Base-by-base conservation (phyloP, 148 eudicot species). In the Arctostaphylos glauca region DNA sequence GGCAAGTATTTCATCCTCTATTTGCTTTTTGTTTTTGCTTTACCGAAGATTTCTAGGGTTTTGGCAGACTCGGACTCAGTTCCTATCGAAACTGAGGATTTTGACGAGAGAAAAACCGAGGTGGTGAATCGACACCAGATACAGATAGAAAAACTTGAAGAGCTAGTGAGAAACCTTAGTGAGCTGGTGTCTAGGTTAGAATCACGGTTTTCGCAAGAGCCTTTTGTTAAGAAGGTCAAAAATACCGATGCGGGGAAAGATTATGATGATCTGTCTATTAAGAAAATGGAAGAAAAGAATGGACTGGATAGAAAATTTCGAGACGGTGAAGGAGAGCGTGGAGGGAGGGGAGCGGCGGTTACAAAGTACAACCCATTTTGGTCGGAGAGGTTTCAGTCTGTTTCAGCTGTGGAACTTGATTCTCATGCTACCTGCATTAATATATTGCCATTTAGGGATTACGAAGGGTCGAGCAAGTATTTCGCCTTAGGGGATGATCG, bases 301-400 rank as follows among this genome's bases (percentile, higher is more conserved):
- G 84, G 79, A 47, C 70, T 31, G 16, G 84, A 47, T 50, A 83
- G 80, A 21, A 80, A 25, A 44, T 70, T 25, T 70, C 54, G 77
- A 23, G 85, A 77, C 41, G 90, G 81, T 64, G 89, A 9, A 48
- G 75, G 84, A n/a, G 66, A n/a, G 9, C 19, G 23, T 12, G 44
- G 71, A 71, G 54, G 78, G n/a, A 86, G 84, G 79, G 71, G 84
- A 19, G 87, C 80, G 50, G 83, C 86, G n/a, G 91, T 94, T 19
- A 92, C 94, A 0, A 96, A 89, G 79, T 93, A 88, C 82, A 92
- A 90, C 79, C 87, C 93, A 1, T 89, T 92, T 85, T 97, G 99
- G 99, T 90, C 96, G 6, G 98, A 97, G 87, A 90, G 90, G 77
- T 97, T 97, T 64, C 96, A 92, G 79, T 90, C 91, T 81, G 88